Percentiles rank a stretch among this genome's conserved stretches.
Conservation (phyloP, 352 stramenopile genomes). For the Albugo candida region DNA sequence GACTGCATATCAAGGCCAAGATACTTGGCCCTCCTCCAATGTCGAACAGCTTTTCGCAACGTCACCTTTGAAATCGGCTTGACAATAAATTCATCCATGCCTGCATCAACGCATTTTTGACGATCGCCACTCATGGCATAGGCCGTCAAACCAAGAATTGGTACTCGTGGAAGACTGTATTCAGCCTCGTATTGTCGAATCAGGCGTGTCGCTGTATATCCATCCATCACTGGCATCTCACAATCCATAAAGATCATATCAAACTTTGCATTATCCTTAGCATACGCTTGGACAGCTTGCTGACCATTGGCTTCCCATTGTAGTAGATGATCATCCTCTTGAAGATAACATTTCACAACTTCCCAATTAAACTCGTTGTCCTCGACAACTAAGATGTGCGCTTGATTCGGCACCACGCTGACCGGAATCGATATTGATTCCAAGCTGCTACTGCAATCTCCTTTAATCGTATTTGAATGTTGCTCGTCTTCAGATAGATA, state of each 20-base stretch:
- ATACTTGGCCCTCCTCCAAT: conserved; percentile 47
- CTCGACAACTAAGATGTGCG: conserved; percentile 47
- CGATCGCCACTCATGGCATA: conserved; percentile 58
- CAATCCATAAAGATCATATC: conserved; percentile 67
- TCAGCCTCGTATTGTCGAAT: conserved; percentile 48
- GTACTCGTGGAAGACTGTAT: conserved; percentile 37
- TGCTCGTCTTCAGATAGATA: background rate
- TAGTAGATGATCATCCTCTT: conserved; percentile 42
- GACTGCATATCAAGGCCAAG: conserved; percentile 13
- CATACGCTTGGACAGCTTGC: conserved; percentile 43
- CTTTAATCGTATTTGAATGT: background rate
- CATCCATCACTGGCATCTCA: conserved; percentile 69
- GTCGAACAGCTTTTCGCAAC: conserved; percentile 34
- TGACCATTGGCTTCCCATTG: conserved; percentile 56
- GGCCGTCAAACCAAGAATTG: conserved; percentile 38
- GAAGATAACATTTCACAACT: conserved; percentile 53
- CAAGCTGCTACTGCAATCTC: conserved; percentile 17
- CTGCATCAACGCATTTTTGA: conserved; percentile 42
- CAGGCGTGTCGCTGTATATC: conserved; percentile 36
- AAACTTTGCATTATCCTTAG: conserved; percentile 22
- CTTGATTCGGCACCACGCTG: conserved; percentile 23
- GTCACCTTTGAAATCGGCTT: conserved; percentile 54
- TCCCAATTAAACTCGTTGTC: conserved; percentile 72
- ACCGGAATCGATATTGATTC: conserved; percentile 12
- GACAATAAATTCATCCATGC: conserved; percentile 68